Base-by-base conservation (phyloP, 805 yeast genomes). In the Martiniozyma abietophila region DNA sequence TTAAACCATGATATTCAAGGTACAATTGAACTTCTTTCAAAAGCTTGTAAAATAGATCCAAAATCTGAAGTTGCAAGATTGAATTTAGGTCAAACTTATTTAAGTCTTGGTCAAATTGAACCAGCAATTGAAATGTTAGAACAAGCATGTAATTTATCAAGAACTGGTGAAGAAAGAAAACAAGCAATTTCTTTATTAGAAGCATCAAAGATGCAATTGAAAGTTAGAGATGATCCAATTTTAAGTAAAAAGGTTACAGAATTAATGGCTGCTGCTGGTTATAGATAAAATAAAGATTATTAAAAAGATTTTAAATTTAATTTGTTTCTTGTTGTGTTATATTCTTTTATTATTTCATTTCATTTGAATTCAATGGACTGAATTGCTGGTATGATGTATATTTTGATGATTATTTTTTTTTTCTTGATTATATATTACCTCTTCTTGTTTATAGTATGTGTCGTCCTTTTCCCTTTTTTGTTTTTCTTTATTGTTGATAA, bases 111-210 rank as follows among this genome's bases (percentile, higher is more conserved):
- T 58, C 71, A 80, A 54, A 74, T 82, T 32, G 80, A 79, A 41
- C 88, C 80, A 44, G 96, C 97, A 22, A 72, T 84, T 45, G 63
- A 62, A 42, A 69, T 80, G 53, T 88, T 89, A 56, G 92, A 83
- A 63, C 82, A 78, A 52, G 80, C 89, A 40, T 77, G 92, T 35
- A 70, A 70, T 38, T 69, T 88, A 47, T 80, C 95, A 16, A 80
- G 97, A 71, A 71, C 82, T 32, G 67, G 74, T 33, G 85, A 80
- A 40, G 97, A 89, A 64, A 81, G 84, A 64, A 67, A 81, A 36
- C 96, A 85, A 64, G 92, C 95, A 37, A 77, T 85, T 43, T 79
- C 92, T 14, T 81, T 83, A 49, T 88, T 89, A 40, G 96, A 85
- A 63, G 96, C 96, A 44, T 76, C 95, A 32, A 82, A 81, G 58